Evolutionary conservation across 495 filamentous ascomycete species (phyloP), one percentile per base, ranked within the genome.

Genomic region (Xylaria palmicola): DNA sequence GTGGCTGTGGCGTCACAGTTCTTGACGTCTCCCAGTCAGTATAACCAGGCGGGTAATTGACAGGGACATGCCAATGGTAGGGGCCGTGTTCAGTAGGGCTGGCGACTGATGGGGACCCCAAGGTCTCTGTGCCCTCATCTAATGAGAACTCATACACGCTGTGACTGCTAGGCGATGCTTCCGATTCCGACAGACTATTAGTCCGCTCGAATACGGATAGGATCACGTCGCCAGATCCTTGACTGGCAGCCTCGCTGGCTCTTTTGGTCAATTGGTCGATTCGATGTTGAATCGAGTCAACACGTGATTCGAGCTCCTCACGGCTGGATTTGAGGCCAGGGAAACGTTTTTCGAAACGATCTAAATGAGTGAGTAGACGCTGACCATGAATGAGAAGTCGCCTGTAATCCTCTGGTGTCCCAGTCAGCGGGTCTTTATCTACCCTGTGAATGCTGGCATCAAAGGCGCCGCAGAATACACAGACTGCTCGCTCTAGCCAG

Each of bases 151-250:
- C 72, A 62, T 60, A 72, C 1, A 51, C 54, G 50, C 75, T 80
- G 43, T 60, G 70, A 17, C 72, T 65, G 36, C 72, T 75, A n/a
- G 72, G 70, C 17, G 72, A 61, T 1, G 72, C 73, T 0, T 63
- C 63, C 4, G 72, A 72, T 36, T 85, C 81, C 0, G 88, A 89
- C 7, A 82, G 81, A 69, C 86, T 89, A 57, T 85, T 90, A 1
- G 86, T 83, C 19, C 86, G 79, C 67, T 91, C 88, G 63, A 92
- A 92, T 4, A 92, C 86, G 0, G 89, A 91, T 3, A 82, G 79
- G 37, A 85, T 74, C 39, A 69, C 73, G 22, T 79, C 79, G 5
- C 74, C 79, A 3, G 74, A 77, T 12, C 69, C 37, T 72, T 79
- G 47, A 68, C 64, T 51, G 72, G 67, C 62, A 15, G 56, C 62